Conservation (phyloP, 352 stramenopile genomes). For the Phytophthora sp. region DNA sequence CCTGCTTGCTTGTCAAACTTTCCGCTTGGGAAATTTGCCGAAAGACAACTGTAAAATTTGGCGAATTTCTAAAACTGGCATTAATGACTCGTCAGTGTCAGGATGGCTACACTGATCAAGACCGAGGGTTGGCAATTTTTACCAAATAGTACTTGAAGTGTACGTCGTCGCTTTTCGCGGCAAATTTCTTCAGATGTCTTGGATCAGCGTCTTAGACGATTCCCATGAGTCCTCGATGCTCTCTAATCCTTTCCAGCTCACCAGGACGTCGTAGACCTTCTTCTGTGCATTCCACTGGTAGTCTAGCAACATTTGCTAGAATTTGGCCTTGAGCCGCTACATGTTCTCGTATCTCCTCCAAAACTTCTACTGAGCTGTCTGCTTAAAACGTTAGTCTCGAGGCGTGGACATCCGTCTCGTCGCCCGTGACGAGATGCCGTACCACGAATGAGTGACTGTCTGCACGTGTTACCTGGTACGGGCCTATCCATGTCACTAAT, state of each 20-base stretch:
- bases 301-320: conserved; percentile 5
- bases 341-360: conserved; percentile 31
- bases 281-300: not conserved
- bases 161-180: not conserved
- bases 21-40: too few species aligned
- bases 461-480: conserved; percentile 23
- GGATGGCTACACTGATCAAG: too few species aligned
- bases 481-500: conserved; percentile 38
- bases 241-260: conserved; percentile 18
- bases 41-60: not conserved
- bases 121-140: too few species aligned
- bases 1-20: not conserved
- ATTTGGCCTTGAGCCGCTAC: conserved; percentile 23
- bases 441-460: conserved; percentile 30
- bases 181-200: conserved; percentile 9
- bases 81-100: not conserved
- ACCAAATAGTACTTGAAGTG: not conserved
- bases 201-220: not conserved
- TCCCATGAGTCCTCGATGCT: conserved; percentile 22
- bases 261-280: conserved; percentile 7
- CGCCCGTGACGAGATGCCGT: conserved; percentile 12
- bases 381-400: conserved; percentile 42
- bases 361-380: conserved; percentile 26
- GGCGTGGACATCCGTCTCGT: conserved; percentile 26
- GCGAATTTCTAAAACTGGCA: not conserved